Base-by-base conservation (phyloP, 192 early-diverging fungal genomes). In the Backusella circina region DNA sequence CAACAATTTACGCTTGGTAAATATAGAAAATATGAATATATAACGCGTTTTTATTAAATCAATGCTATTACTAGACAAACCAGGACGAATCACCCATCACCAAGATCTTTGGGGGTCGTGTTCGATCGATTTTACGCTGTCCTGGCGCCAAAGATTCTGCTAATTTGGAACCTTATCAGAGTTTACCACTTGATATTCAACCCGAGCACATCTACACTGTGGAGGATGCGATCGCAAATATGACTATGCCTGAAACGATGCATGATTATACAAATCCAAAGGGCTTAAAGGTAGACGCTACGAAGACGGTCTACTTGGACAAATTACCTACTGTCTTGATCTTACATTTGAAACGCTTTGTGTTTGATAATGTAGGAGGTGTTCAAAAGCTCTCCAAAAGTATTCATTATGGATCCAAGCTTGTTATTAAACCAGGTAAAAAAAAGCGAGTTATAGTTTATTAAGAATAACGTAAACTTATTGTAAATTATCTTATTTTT, bases 311-410 rank as follows among this genome's bases (percentile, higher is more conserved):
- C 30, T 87, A 89, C 54, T 79, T 99, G 16, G 97, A 98, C 61
- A 80, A 72, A 1, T 83, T 95, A 31, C 98, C 98, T 7, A 93
- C 96, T 2, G 90, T 99, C 5, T 86, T 99, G 26, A 92, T 99
- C 28, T 86, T 99, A 18, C 95, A 98, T 71, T 79, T 99, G 50
- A 99, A 99, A 80, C 91, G 97, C 13, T 98, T 99, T 82, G 89
- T 93, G 23, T 99, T 96, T 81, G 87, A 88, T 72, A 85, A 88
- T 70, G 77, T 86, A 39, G 92, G 91, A 26, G 90, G 90, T 37
- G 90, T 91, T 7, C 90, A 92, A 76, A 99, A 99, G 85, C 74
- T 97, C 23, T 87, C 86, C 61, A 98, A 98, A 80, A 91, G 91
- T 68, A 90, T 99, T 39, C 80, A 83, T 30, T 98, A 96, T 79